Percentiles rank a stretch among this genome's conserved stretches.
Conservation (phyloP, 257 asterid species). For the Gentiana macrophylla region DNA sequence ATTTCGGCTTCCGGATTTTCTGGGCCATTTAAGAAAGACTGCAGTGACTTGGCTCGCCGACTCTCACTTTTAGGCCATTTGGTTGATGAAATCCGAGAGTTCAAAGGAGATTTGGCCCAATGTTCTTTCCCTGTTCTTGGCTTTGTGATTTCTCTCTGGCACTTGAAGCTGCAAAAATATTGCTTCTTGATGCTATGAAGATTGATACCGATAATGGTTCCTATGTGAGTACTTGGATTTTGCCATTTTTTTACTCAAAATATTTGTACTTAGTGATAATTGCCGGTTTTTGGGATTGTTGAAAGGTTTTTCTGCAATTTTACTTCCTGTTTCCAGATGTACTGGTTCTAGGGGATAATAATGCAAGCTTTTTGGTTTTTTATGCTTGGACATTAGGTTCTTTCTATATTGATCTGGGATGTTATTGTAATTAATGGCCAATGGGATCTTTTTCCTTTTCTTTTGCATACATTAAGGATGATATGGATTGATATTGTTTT, state of each 20-base stretch:
- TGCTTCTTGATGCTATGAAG: constrained; percentile 25
- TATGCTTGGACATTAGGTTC: no score
- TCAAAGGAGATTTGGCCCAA: constrained; percentile 25
- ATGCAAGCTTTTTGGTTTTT: no score
- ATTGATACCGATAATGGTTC: constrained; percentile 19
- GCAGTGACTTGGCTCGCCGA: constrained; percentile 69
- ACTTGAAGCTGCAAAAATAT: constrained; percentile 27
- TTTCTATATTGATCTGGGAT: no score
- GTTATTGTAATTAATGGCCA: no score
- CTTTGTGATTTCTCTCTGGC: constrained; percentile 48
- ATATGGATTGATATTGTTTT: no score
- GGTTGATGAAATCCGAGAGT: constrained; percentile 73
- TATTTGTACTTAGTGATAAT: background rate
- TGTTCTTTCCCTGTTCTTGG: constrained; percentile 29
- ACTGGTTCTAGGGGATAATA: no score
- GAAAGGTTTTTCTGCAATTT: no score
- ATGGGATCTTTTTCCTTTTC: no score
- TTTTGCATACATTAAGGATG: no score
- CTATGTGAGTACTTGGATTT: constrained; percentile 14
- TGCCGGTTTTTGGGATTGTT: no score
- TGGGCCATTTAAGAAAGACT: constrained; percentile 78
- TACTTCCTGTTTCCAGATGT: no score
- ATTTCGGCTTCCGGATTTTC: constrained; percentile 61
- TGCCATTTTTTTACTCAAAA: background rate
- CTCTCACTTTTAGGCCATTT: constrained; percentile 66